Conservation (phyloP, 179 eudicot genomes). For the Sideroxylon spinosum region DNA sequence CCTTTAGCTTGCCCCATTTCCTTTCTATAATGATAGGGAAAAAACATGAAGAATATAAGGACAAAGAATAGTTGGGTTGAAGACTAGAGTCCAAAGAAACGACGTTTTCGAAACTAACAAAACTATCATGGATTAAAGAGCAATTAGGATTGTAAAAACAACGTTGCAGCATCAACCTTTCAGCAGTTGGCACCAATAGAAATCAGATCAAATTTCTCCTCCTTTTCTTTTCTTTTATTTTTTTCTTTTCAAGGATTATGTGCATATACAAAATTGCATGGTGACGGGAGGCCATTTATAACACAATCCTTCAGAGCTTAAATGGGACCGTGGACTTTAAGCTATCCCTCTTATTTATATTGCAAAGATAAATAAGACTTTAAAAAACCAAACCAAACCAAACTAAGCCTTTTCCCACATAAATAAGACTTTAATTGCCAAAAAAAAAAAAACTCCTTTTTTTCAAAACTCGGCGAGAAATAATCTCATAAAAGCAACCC, state of each 20-base stretch:
- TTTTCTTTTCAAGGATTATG: not conserved
- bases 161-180: not conserved
- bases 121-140: not conserved
- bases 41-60: slow-evolving; percentile 6
- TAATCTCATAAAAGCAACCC: not conserved
- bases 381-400: too few species aligned
- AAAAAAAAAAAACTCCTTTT: too few species aligned
- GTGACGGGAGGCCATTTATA: not conserved
- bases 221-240: not conserved
- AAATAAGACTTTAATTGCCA: not conserved
- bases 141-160: not conserved
- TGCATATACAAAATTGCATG: not conserved
- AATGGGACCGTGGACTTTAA: not conserved
- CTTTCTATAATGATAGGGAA: not conserved
- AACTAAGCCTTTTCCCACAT: too few species aligned
- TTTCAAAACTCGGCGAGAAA: not conserved
- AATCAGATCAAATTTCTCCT: not conserved
- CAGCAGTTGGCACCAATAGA: not conserved
- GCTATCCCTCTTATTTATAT: not conserved
- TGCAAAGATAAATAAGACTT: not conserved
- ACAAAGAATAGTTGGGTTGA: not conserved
- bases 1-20: not conserved
- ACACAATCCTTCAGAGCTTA: not conserved
- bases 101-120: not conserved
- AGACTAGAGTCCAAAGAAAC: not conserved